Base-by-base conservation (phyloP, 805 yeast species). In the Ogataea nitratoaversa region DNA sequence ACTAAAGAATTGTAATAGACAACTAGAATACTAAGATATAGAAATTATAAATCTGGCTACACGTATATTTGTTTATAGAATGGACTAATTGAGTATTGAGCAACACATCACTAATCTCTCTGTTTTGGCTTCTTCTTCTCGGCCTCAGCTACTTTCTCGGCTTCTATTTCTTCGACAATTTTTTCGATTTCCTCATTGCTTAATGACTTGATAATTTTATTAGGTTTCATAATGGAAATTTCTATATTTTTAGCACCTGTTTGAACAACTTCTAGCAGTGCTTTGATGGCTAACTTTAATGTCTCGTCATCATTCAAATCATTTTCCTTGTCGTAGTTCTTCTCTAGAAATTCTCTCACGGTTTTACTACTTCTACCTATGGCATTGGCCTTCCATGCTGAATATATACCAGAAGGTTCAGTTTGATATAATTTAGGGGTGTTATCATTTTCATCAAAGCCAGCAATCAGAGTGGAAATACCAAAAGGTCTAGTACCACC, bases 401-500 rank as follows among this genome's bases (percentile, higher is more conserved):
- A 86, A 62, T 84, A 91, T 49, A 93, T 91, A 19, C 99, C 99
- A 34, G 95, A 85, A 32, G 99, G 99, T 63, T 93, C 99, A 11
- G 99, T 93, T 64, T 86, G 95, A 67, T 82, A 93, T 50, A 93
- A 74, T 60, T 78, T 82, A 33, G 98, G 97, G 25, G 72, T 76
- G 18, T 65, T 66, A 65, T 88, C 96, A 56, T 83, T 82, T 40
- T 82, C 82, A 67, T 93, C 98, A 56, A 93, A 93, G 1, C 99
- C 99, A 19, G 95, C 96, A 61, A 93, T 85, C 55, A 93, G 71
- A 22, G 97, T 93, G 37, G 96, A 83, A 53, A 93, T 85, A 43
- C 99, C 99, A 62, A 93, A 93, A 17, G 99, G 99, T 65, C 99
- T 79, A 19, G 93, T 96, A 65, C 99, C 99, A 52, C 99, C 99